Evolutionary conservation across 2,329 filamentous ascomycete genomes (phyloP).

Genomic region (Gnomoniopsis smithogilvyi): DNA sequence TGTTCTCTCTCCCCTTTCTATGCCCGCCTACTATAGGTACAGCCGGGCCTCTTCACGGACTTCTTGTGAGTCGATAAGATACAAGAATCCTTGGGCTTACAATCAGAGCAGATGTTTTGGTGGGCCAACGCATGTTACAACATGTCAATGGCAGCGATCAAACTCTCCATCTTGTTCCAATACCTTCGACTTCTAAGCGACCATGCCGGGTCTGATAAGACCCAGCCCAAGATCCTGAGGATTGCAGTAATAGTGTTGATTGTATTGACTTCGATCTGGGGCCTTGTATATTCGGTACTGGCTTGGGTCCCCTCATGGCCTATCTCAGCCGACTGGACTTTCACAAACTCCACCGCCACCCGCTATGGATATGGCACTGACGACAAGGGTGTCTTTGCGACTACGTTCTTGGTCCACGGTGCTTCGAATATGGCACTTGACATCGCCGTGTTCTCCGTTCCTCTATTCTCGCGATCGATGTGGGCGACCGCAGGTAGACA

Average conservation of each 20-base stretch:
- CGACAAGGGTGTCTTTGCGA: neutral
- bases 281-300: constrained; percentile 20
- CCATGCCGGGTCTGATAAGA: constrained; percentile 16
- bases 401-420: constrained; percentile 11
- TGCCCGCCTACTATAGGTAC: neutral
- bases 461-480: constrained; percentile 13
- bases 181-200: constrained; percentile 23
- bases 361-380: constrained; percentile 12
- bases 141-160: constrained; percentile 22
- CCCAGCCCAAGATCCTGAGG: constrained; percentile 19
- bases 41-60: neutral
- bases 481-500: constrained; percentile 9
- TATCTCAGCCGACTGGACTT: constrained; percentile 20
- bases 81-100: neutral
- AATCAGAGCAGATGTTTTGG: constrained; percentile 14
- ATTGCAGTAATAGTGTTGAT: constrained; percentile 17
- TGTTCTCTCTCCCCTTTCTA: neutral
- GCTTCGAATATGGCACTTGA: constrained; percentile 15
- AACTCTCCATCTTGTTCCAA: constrained; percentile 24
- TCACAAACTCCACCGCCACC: neutral
- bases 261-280: constrained; percentile 21
- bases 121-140: constrained; percentile 23
- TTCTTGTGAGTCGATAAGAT: neutral
- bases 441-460: constrained; percentile 11
- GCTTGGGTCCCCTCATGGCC: constrained; percentile 24